Conservation (phyloP, 129 eudicot genomes). For the Centaurea solstitialis region DNA sequence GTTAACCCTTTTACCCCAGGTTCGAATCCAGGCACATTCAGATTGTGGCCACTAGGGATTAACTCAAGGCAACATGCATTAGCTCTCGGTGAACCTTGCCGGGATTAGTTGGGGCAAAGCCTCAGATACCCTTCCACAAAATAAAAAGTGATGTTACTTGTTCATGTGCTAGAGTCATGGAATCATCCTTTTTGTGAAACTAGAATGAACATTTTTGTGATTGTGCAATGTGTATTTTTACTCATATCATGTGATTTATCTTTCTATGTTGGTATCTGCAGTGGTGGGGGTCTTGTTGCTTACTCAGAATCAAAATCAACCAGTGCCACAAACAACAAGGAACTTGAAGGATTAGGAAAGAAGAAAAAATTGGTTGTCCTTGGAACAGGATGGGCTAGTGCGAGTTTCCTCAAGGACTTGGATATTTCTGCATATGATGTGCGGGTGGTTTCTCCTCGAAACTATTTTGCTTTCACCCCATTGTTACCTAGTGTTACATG, state of each 20-base stretch:
- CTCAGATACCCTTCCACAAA: too few relatives aligned
- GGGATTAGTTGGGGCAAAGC: too few relatives aligned
- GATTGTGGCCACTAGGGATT: too few relatives aligned
- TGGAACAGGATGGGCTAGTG: slow-evolving; percentile 96
- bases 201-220: background rate
- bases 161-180: background rate
- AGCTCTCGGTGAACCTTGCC: too few relatives aligned
- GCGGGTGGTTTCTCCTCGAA: slow-evolving; percentile 91
- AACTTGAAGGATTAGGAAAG: slow-evolving; percentile 22
- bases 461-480: slow-evolving; percentile 97
- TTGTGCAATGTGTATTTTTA: background rate
- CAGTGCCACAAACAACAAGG: slow-evolving; percentile 17
- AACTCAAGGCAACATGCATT: too few relatives aligned
- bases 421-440: slow-evolving; percentile 82
- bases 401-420: slow-evolving; percentile 77
- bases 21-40: too few relatives aligned
- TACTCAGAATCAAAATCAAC: slow-evolving; percentile 59
- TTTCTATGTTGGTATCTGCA: slow-evolving; percentile 36
- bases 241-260: slow-evolving; percentile 1
- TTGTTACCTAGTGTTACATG: slow-evolving; percentile 93
- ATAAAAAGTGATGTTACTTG: background rate
- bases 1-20: too few relatives aligned
- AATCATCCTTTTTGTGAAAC: background rate
- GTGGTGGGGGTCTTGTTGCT: slow-evolving; percentile 74
- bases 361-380: slow-evolving; percentile 80